A percentile compares a stretch with the other conserved stretches of the same genome.
These are phyloP conservation scores for Hebeloma cylindrosporum DNA, from an alignment of 768 basidiomycete species.

Conservation along the genomic window DNA sequence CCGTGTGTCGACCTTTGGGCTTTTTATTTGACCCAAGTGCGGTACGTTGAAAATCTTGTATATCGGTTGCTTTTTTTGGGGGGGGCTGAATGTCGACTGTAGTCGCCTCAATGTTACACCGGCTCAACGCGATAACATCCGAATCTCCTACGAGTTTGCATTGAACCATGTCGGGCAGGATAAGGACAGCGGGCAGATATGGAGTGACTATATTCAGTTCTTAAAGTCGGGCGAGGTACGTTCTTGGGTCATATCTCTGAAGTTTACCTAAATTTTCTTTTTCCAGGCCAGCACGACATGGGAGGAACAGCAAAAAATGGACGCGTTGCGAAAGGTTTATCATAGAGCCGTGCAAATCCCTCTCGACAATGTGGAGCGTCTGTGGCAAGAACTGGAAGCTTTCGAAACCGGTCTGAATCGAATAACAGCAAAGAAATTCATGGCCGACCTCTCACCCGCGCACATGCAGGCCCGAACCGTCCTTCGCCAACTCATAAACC, in stretches of 20 bases:
- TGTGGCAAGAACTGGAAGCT: slow-evolving; percentile 93
- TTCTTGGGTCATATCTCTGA: background rate
- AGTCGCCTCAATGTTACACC: slow-evolving; percentile 72
- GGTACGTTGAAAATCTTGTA: slow-evolving; percentile 47
- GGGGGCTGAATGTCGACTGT: slow-evolving; percentile 11
- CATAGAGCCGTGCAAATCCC: slow-evolving; percentile 94
- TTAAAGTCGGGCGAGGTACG: slow-evolving; percentile 76
- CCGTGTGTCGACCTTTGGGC: slow-evolving; percentile 91
- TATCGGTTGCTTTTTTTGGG: slow-evolving; percentile 9
- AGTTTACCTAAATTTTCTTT: background rate
- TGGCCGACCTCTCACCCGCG: slow-evolving; percentile 86
- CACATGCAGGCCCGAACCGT: slow-evolving; percentile 95
- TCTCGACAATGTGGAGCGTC: slow-evolving; percentile 84
- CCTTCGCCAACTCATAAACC: slow-evolving; percentile 74
- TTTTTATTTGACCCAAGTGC: slow-evolving; percentile 91
- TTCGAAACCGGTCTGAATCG: slow-evolving; percentile 90
- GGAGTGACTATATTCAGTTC: slow-evolving; percentile 93
- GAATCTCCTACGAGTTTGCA: slow-evolving; percentile 92
- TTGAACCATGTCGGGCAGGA: slow-evolving; percentile 88
- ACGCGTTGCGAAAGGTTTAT: slow-evolving; percentile 86
- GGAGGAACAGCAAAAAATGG: slow-evolving; percentile 97
- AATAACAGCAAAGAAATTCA: slow-evolving; percentile 95
- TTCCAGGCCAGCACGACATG: slow-evolving; percentile 73
- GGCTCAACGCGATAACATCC: slow-evolving; percentile 70
- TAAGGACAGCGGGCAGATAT: slow-evolving; percentile 88